Evolutionary conservation across 177 flowering plant species (phyloP), one percentile per base, ranked within the genome.

Genomic region (Vitis hybrid): DNA sequence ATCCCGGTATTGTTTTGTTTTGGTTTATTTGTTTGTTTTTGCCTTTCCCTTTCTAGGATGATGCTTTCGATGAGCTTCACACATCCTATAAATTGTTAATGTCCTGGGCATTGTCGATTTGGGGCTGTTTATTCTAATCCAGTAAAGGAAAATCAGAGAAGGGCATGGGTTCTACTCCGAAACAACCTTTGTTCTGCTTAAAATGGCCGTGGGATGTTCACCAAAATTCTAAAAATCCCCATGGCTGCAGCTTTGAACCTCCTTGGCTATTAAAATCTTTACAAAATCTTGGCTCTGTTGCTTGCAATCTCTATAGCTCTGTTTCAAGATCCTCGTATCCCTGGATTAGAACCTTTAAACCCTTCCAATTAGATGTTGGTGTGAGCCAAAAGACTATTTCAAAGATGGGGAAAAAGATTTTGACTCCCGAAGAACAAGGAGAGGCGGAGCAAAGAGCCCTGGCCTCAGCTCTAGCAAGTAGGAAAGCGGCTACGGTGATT

Each of bases 391-490:
- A 66, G 48, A 74, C 60, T 23, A 66, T n/a, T 11, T 69, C 65
- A 34, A 67, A 52, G 72, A 32, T 59, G 45, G 72, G 39, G 6
- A 60, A 71, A 56, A 82, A 66, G 74, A 50, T n/a, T 0, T 75
- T 83, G 77, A 82, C 78, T 73, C 80, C 88, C 0, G 89, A 79
- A 49, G 97, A 88, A 65, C 97, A 91, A 77, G 97, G 89, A 14
- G 98, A 94, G 70, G 88, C 91, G 3, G 99, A 96, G 81, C 97
- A 86, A 9, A 78, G 92, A 59, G 98, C 98, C 1, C 76, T 96
- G 13, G 99, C 98, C 1, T 69, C 75, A 7, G 99, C 99, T 0
- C 71, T 96, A 65, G 88, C 92, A 1, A 87, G 87, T 60, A 83
- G 86, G 62, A 96, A 92, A 63, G 97, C 85, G 64, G 98, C 97